phyloP scores from a whole-genome alignment of 768 basidiomycete genomes.

The Hygrophorus pudorinus region DNA sequence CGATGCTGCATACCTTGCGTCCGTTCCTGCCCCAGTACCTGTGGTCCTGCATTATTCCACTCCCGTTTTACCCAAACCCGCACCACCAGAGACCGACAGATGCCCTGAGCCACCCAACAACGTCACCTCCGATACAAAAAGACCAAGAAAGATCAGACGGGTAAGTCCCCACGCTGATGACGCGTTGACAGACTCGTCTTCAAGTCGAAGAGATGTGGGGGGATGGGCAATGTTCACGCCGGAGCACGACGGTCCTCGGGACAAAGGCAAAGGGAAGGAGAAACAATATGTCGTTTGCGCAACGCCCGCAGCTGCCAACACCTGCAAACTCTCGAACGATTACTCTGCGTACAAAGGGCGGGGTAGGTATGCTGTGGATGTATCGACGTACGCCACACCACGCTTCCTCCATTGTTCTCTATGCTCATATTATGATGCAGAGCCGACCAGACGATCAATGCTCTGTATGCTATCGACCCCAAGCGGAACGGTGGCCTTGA shows the following conservation, averaged over 20 bases:
- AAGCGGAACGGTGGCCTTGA: constrained; percentile 51
- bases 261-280: constrained; percentile 1
- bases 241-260: not conserved
- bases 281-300: constrained; percentile 15
- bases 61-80: too few relatives aligned
- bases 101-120: too few relatives aligned
- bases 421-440: constrained; percentile 10
- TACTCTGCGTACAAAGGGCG: constrained; percentile 46
- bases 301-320: constrained; percentile 15
- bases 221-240: not conserved
- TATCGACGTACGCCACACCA: constrained; percentile 17
- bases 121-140: too few relatives aligned
- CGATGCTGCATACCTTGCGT: not conserved
- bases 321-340: constrained; percentile 17
- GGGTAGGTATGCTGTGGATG: constrained; percentile 43
- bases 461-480: constrained; percentile 57
- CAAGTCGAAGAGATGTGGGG: too few relatives aligned
- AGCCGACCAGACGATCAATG: constrained; percentile 42
- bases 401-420: not conserved
- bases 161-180: too few relatives aligned
- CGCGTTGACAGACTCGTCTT: too few relatives aligned
- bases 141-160: too few relatives aligned
- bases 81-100: too few relatives aligned
- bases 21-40: too few relatives aligned
- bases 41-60: too few relatives aligned